phyloP scores from a whole-genome alignment of 129 eudicot genomes.

The Flaveria robusta region DNA sequence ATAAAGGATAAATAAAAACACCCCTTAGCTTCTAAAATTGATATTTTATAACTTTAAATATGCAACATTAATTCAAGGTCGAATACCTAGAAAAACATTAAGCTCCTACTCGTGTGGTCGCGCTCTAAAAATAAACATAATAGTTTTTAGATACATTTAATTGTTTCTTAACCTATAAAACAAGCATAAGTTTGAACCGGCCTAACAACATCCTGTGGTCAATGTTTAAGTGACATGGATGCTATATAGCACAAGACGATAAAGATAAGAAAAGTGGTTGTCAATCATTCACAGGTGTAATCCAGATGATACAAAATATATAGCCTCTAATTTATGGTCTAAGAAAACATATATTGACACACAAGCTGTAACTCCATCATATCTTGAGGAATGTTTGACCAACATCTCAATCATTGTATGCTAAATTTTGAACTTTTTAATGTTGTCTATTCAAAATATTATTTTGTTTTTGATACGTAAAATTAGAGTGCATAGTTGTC shows the following conservation, averaged over 20 bases:
- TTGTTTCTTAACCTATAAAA: neutral
- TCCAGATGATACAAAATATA: conserved; percentile 20
- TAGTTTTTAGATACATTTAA: neutral
- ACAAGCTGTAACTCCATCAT: conserved; percentile 10
- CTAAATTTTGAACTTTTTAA: conserved; percentile 20
- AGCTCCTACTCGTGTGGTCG: too few species aligned
- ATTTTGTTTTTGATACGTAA: neutral
- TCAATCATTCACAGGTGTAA: conserved; percentile 44
- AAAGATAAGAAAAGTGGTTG: conserved; percentile 27
- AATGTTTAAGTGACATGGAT: conserved; percentile 8
- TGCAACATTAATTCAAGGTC: too few species aligned
- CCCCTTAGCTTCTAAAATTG: too few species aligned
- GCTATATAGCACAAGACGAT: conserved; percentile 16
- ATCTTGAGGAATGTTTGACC: conserved; percentile 41
- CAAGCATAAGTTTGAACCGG: neutral
- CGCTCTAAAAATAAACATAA: neutral
- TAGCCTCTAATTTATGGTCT: conserved; percentile 19
- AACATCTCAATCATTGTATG: conserved; percentile 32
- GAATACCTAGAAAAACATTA: too few species aligned
- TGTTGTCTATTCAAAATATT: neutral
- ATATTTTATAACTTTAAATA: too few species aligned
- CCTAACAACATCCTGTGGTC: neutral
- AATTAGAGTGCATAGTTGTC: neutral
- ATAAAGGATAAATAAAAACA: too few species aligned
- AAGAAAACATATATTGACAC: conserved; percentile 19